phyloP scores from a whole-genome alignment of 257 asterid genomes.

The Solanum arcanum region DNA sequence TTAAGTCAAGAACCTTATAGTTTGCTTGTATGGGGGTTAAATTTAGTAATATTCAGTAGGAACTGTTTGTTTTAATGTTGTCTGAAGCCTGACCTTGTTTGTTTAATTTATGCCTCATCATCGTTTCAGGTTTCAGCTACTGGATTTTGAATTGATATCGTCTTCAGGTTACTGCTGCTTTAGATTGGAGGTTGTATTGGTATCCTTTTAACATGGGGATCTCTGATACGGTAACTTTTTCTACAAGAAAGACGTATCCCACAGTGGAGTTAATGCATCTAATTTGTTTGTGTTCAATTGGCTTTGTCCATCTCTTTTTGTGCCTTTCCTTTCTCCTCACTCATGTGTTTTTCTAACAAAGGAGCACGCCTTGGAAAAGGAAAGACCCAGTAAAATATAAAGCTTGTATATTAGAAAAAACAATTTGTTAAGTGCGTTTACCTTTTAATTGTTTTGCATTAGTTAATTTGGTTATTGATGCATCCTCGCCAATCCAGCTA shows the following conservation, averaged over 20 bases:
- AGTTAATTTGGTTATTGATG: background rate
- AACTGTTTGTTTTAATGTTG: background rate
- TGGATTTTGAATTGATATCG: background rate
- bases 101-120: background rate
- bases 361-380: background rate
- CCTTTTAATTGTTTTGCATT: background rate
- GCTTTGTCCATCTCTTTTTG: background rate
- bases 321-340: background rate
- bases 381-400: background rate
- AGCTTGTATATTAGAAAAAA: background rate
- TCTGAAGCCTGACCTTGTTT: background rate
- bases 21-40: background rate
- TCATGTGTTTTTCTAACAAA: background rate
- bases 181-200: background rate
- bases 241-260: background rate
- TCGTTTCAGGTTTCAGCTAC: background rate
- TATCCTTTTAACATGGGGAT: background rate
- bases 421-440: background rate
- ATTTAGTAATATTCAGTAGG: background rate
- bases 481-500: background rate
- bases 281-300: background rate
- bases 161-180: background rate
- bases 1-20: background rate
- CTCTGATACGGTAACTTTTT: background rate
- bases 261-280: background rate